phyloP scores from a whole-genome alignment of 2,329 filamentous ascomycete genomes.

The Mycocentrospora acerina region DNA sequence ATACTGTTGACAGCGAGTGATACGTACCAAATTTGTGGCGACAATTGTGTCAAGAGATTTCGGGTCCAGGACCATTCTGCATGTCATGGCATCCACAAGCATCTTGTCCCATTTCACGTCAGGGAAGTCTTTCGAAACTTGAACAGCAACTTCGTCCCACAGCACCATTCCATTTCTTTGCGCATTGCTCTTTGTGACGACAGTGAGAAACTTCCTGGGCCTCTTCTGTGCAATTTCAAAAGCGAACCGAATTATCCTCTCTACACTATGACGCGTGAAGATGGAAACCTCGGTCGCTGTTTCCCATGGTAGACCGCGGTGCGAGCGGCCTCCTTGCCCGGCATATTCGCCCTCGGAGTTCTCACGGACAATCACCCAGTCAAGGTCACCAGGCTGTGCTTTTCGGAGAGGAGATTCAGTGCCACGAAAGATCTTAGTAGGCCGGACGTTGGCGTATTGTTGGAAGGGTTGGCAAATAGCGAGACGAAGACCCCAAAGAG shows the following conservation, averaged over 20 bases:
- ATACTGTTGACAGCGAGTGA: background rate
- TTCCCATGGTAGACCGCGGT: constrained; percentile 61
- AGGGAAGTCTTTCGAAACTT: constrained; percentile 59
- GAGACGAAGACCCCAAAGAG: constrained; percentile 57
- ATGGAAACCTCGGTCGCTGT: constrained; percentile 63
- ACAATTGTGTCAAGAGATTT: constrained; percentile 64
- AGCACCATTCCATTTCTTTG: constrained; percentile 68
- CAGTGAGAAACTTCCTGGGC: constrained; percentile 60
- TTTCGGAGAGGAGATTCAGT: constrained; percentile 59
- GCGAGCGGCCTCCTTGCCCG: constrained; percentile 64
- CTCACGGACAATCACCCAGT: constrained; percentile 68
- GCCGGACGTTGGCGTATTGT: constrained; percentile 60
- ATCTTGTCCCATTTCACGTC: constrained; percentile 66
- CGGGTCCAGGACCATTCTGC: constrained; percentile 63
- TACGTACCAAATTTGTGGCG: constrained; percentile 57
- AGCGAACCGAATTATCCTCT: constrained; percentile 63
- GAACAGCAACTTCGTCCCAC: constrained; percentile 64
- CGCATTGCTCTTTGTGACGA: constrained; percentile 67
- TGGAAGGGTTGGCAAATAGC: constrained; percentile 59
- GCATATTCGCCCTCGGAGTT: constrained; percentile 69
- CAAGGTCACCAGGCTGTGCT: constrained; percentile 59
- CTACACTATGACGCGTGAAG: constrained; percentile 62
- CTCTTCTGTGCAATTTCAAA: constrained; percentile 62
- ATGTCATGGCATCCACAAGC: constrained; percentile 68
- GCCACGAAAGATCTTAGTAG: constrained; percentile 63